A percentile compares a stretch with the other conserved stretches of the same genome.
Conservation (phyloP, 495 filamentous ascomycete species). For the Cairneyella variabilis region DNA sequence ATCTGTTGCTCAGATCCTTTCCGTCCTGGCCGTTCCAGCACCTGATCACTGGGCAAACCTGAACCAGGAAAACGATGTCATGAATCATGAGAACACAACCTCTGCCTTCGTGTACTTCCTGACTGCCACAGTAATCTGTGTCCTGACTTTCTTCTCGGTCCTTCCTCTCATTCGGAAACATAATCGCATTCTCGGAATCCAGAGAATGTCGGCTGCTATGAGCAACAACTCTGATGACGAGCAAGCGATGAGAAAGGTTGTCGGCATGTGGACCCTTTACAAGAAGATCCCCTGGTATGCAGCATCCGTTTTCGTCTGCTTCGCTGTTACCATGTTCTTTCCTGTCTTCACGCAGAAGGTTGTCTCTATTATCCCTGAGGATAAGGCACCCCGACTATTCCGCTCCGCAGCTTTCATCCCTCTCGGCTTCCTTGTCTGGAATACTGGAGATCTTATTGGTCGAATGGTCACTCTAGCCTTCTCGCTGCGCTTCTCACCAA, state of each 20-base stretch:
- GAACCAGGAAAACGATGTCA: background rate
- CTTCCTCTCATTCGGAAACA: constrained; percentile 43
- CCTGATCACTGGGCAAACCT: constrained; percentile 12
- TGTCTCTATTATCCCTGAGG: constrained; percentile 56
- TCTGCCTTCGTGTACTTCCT: constrained; percentile 90
- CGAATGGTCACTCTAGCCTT: constrained; percentile 64
- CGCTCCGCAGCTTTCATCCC: constrained; percentile 78
- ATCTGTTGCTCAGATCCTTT: constrained; percentile 77
- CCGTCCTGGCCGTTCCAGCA: constrained; percentile 67
- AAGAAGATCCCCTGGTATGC: constrained; percentile 70
- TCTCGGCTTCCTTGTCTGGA: constrained; percentile 91
- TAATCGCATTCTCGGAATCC: constrained; percentile 36
- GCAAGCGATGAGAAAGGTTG: constrained; percentile 45
- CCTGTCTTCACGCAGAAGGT: constrained; percentile 88
- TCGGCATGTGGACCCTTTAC: constrained; percentile 64
- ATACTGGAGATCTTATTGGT: constrained; percentile 77
- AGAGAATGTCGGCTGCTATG: constrained; percentile 34
- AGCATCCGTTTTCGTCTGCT: constrained; percentile 69
- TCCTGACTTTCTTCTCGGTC: constrained; percentile 57
- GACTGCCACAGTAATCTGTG: constrained; percentile 64
- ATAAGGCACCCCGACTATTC: constrained; percentile 54
- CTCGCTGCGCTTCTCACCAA: constrained; percentile 63
- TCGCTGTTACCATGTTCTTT: constrained; percentile 86
- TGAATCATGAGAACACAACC: constrained; percentile 36
- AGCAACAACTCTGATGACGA: constrained; percentile 42